Evolutionary conservation across 169 alveolate species (phyloP), one percentile per base, ranked within the genome.

Genomic region (Plasmodium blacklocki): DNA sequence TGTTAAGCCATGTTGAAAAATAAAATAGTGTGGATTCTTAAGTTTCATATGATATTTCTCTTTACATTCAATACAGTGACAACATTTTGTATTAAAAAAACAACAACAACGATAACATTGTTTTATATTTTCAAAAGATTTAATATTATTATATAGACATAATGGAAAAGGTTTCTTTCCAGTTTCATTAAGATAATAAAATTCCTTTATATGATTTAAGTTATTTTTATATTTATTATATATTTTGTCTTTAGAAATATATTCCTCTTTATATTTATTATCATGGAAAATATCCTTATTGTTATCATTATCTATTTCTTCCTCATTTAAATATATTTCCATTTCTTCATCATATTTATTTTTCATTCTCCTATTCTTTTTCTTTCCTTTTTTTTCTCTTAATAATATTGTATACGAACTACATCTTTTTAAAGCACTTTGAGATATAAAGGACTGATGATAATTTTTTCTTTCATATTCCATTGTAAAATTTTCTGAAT

Each of bases 1-100:
- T 14, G 94, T 64, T 45, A 94, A 78, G 4, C 96, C 96, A 70
- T 94, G 96, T 89, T 88, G 91, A 29, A 94, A 63, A 6, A 94
- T 90, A 23, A 92, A 91, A 78, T 94, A 94, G 76, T 94, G 96
- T 9, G 85, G 91, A 29, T 88, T 80, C 14, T 64, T 72, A 3
- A 75, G 74, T n/a, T 73, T 85, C 88, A 88, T 70, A 49, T 83
- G 49, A 39, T 72, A 66, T 72, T 83, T 83, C 64, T 72, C 70
- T 49, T 83, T 83, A 56, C 96, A 94, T 52, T 64, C 83, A 29
- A 29, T 14, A 60, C 96, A 94, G 68, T 89, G 95, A 78, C 96
- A 94, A 29, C 76, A 14, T 26, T 43, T 54, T 8, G 62, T 60
- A 29, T 94, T 92, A 85, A 87, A 94, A 70, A 91, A 92, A 86